phyloP scores from a whole-genome alignment of 192 early-diverging fungal species.

The Kappamyces sp. region DNA sequence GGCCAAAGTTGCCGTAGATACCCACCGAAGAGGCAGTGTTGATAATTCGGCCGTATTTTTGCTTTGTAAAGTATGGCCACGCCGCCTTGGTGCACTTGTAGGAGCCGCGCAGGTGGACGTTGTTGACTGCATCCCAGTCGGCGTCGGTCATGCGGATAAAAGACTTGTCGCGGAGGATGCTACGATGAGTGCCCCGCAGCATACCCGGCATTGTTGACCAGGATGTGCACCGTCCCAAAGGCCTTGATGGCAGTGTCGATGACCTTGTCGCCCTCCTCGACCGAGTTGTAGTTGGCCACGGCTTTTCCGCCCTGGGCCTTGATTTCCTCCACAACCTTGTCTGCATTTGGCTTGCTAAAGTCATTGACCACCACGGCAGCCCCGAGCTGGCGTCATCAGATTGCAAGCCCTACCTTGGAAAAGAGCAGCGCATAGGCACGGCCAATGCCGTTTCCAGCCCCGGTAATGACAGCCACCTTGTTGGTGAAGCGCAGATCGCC shows the following conservation, averaged over 20 bases:
- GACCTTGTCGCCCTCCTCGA: conserved; percentile 93
- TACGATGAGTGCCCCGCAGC: too few relatives aligned
- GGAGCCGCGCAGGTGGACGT: conserved; percentile 84
- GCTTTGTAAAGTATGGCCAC: conserved; percentile 89
- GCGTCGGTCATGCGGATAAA: conserved; percentile 83
- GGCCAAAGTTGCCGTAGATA: conserved; percentile 82
- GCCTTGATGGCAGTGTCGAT: conserved; percentile 85
- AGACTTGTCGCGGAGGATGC: conserved; percentile 89
- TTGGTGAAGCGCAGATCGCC: conserved; percentile 63
- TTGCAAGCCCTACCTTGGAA: conserved; percentile 47
- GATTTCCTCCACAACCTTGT: conserved; percentile 84
- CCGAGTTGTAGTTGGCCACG: conserved; percentile 83
- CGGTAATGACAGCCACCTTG: conserved; percentile 81
- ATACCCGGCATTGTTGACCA: conserved; percentile 92
- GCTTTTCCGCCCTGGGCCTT: conserved; percentile 75
- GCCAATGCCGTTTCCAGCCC: conserved; percentile 90
- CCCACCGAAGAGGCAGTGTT: conserved; percentile 93
- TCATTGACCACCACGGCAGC: conserved; percentile 93
- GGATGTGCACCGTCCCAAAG: conserved; percentile 59
- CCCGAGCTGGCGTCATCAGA: conserved; percentile 44
- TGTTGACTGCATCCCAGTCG: conserved; percentile 92
- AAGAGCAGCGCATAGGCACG: conserved; percentile 81
- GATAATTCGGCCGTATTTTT: conserved; percentile 92
- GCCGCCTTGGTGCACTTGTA: conserved; percentile 95
- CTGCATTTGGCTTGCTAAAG: conserved; percentile 59